A percentile compares a stretch with the other conserved stretches of the same genome.
Evolutionary conservation across 2,329 filamentous ascomycete genomes (phyloP).

Genomic region (Acrocalymma vagum): DNA sequence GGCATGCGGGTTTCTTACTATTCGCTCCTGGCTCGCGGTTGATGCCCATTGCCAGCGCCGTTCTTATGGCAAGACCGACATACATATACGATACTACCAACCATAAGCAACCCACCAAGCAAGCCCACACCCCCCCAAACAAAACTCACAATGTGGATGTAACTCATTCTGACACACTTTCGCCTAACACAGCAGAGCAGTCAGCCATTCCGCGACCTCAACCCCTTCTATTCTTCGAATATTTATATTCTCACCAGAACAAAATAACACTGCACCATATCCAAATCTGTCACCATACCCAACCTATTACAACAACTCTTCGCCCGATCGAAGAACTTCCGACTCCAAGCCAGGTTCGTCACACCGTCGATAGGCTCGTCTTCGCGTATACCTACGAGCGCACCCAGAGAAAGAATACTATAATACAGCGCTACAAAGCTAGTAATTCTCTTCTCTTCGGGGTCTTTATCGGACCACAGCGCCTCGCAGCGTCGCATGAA

Average conservation of each 20-base stretch:
- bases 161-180: constrained; percentile 61
- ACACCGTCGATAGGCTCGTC: constrained; percentile 54
- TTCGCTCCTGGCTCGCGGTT: constrained; percentile 47
- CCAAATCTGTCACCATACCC: constrained; percentile 56
- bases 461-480: constrained; percentile 49
- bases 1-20: constrained; percentile 3
- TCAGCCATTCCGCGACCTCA: too few species aligned
- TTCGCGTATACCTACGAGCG: constrained; percentile 55
- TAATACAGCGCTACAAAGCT: constrained; percentile 60
- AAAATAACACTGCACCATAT: constrained; percentile 59
- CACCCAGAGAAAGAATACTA: constrained; percentile 57
- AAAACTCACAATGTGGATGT: constrained; percentile 51
- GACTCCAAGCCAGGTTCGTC: constrained; percentile 56
- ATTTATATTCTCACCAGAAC: constrained; percentile 40
- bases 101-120: neutral
- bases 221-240: too few species aligned
- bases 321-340: constrained; percentile 56
- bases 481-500: constrained; percentile 55
- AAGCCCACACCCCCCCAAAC: neutral
- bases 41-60: constrained; percentile 57
- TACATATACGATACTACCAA: constrained; percentile 55
- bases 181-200: constrained; percentile 26
- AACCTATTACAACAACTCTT: constrained; percentile 49
- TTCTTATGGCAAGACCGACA: constrained; percentile 57
- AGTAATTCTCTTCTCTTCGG: constrained; percentile 34